A percentile compares a stretch with the other conserved stretches of the same genome.
Conservation (phyloP, 148 eudicot genomes). For the Tetragonia tetragonoides region DNA sequence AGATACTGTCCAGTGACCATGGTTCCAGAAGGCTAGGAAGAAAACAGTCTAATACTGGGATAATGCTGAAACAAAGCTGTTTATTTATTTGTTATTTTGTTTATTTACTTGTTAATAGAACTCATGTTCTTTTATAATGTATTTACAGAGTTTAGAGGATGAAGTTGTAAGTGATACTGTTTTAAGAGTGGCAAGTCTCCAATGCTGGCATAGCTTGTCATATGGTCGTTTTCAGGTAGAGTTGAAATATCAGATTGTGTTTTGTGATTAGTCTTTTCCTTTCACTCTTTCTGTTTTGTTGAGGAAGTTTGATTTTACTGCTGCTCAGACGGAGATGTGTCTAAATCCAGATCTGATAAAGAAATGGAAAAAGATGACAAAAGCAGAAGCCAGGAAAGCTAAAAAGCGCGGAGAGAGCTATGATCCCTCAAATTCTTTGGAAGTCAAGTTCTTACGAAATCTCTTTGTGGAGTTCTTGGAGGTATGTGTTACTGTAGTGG, state of each 20-base stretch:
- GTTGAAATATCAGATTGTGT: conserved; percentile 6
- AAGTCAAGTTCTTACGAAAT: conserved; percentile 76
- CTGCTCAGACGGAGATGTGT: conserved; percentile 77
- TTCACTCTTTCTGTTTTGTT: conserved; percentile 1
- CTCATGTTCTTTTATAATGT: background rate
- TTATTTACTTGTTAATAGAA: background rate
- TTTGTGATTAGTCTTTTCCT: conserved; percentile 1
- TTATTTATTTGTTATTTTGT: background rate
- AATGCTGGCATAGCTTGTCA: conserved; percentile 93
- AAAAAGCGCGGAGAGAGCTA: conserved; percentile 56
- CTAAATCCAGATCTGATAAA: conserved; percentile 66
- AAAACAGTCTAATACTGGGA: background rate
- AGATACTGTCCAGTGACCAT: background rate
- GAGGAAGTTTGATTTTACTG: conserved; percentile 10
- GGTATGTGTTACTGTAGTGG: conserved; percentile 36
- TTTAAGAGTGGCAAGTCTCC: conserved; percentile 71
- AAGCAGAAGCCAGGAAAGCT: conserved; percentile 68
- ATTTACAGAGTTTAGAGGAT: conserved; percentile 87
- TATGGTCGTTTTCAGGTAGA: conserved; percentile 93
- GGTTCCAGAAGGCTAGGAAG: background rate
- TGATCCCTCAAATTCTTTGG: conserved; percentile 58
- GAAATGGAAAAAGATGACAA: conserved; percentile 84
- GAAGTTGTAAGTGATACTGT: conserved; percentile 77
- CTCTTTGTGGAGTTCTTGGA: conserved; percentile 80
- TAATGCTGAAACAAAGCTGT: background rate